Conservation (phyloP, 257 asterid species). For the Asclepias syriaca region DNA sequence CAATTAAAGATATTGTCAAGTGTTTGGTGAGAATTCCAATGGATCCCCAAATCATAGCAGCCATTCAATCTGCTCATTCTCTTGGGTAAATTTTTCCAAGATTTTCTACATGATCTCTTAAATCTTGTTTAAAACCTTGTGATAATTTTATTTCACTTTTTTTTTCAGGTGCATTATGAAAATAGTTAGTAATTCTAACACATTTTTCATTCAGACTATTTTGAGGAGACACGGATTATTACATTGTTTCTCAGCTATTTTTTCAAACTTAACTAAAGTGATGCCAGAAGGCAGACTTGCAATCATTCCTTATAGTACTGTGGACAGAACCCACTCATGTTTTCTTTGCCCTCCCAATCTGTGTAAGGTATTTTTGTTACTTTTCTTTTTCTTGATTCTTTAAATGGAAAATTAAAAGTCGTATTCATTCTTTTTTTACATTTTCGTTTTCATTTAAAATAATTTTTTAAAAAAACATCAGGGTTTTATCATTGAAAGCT, state of each 20-base stretch:
- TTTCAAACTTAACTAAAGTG: slow-evolving; percentile 51
- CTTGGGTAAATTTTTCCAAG: slow-evolving; percentile 40
- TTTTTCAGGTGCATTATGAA: slow-evolving; percentile 70
- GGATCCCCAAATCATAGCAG: slow-evolving; percentile 48
- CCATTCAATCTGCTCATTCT: slow-evolving; percentile 54
- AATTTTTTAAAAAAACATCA: too few relatives aligned
- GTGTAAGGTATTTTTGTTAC: slow-evolving; percentile 56
- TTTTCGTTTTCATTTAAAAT: too few relatives aligned
- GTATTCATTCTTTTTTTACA: too few relatives aligned
- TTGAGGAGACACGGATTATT: slow-evolving; percentile 54
- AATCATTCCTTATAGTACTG: slow-evolving; percentile 52
- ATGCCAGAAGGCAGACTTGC: slow-evolving; percentile 53
- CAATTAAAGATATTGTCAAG: slow-evolving; percentile 48
- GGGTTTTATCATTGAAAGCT: slow-evolving; percentile 41
- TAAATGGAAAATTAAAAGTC: neutral
- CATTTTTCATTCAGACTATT: slow-evolving; percentile 64
- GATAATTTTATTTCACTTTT: neutral
- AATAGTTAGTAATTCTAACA: slow-evolving; percentile 75
- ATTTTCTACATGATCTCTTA: neutral
- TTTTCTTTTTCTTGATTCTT: neutral
- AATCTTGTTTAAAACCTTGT: neutral
- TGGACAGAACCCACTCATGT: slow-evolving; percentile 38
- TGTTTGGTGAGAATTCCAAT: slow-evolving; percentile 58
- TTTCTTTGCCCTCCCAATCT: slow-evolving; percentile 70
- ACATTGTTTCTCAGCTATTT: slow-evolving; percentile 64